Evolutionary conservation across 2,329 filamentous ascomycete species (phyloP), one percentile per base, ranked within the genome.

Genomic region (Penicillium polonicum): DNA sequence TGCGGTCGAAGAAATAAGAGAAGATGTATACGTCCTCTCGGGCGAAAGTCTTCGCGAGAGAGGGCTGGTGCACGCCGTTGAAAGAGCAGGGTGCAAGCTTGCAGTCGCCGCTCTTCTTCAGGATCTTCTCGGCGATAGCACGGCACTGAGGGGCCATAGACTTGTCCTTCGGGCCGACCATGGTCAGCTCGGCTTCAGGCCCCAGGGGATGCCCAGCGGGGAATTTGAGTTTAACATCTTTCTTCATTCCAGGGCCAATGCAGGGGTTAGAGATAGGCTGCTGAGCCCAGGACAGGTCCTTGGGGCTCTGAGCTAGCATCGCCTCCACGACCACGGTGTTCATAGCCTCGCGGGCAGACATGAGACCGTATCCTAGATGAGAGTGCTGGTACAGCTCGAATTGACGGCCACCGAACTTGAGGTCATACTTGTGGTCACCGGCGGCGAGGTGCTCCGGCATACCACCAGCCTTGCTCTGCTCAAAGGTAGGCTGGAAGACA

Each of bases 321-420:
- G 89, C 86, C 61, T 91, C 83, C 48, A 97, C 77, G 53, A 99
- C 81, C 35, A 83, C 80, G 65, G 85, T 83, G 79, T 97, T 91
- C 52, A 99, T 86, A 61, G 92, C 85, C 58, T 95, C 88, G 65
- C 94, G 91, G 41, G 94, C 95, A 64, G 91, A 88, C 92, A 97
- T 99, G 58, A 99, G 83, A 63, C 94, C 94, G 72, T 96, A 99
- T 64, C 93, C 93, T 58, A 99, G 85, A 77, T 99, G 96, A 13
- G 93, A 97, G 80, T 99, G 93, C 77, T 99, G 94, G 80, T 99
- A 99, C 39, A 99, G 85, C 49, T 90, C 88, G 72, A 97, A 99
- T 63, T 92, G 82, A 64, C 91, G 89, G 60, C 92, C 93, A 64
- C 93, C 92, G 70, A 97, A 99, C 63, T 86, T 84, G 58, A 99